Evolutionary conservation across 495 filamentous ascomycete genomes (phyloP), one percentile per base, ranked within the genome.

Genomic region (Aspergillus bridgeri): DNA sequence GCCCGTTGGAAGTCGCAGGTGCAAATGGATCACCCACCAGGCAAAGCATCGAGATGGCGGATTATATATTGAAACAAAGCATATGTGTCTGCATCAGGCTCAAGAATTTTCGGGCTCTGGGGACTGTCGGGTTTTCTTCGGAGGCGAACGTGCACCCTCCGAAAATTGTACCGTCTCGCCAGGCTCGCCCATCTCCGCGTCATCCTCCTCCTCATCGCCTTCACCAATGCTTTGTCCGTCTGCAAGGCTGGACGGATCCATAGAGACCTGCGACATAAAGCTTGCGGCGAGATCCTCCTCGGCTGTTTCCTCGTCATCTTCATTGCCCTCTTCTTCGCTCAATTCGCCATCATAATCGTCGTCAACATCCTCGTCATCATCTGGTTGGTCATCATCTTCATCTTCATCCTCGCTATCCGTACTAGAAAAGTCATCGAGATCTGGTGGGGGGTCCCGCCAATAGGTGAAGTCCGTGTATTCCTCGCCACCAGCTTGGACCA

Each of bases 391-490:
- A 1, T 70, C 75, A 24, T 65, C 76, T 48, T 68, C 67, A 2
- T 72, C 73, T 43, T 72, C 75, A 7, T 72, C 82, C 56, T 88
- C 88, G 6, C 80, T 83, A 9, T 91, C 90, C 22, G 87, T 92
- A 21, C 84, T 84, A 8, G 86, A 89, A 64, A 94, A 91, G 53
- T 92, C 89, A 11, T 91, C 88, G 23, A 92, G 65, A 47, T 90
- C 87, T 21, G 86, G 76, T 11, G 88, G 86, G 7, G 80, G 78
- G 43, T 94, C 88, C 51, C 91, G 76, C 91, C 91, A 96, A 67
- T 90, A 95, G 29, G 83, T 89, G 65, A 95, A 96, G 66, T 96
- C 91, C 2, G 91, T 96, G 63, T 86, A 95, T 42, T 91, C 88
- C 67, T 95, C 91, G 46, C 87, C 90, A 42, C 88, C 89, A 49